Evolutionary conservation across 23 red algal genomes (phyloP).

Genomic region (Gracilaria vermiculophylla): DNA sequence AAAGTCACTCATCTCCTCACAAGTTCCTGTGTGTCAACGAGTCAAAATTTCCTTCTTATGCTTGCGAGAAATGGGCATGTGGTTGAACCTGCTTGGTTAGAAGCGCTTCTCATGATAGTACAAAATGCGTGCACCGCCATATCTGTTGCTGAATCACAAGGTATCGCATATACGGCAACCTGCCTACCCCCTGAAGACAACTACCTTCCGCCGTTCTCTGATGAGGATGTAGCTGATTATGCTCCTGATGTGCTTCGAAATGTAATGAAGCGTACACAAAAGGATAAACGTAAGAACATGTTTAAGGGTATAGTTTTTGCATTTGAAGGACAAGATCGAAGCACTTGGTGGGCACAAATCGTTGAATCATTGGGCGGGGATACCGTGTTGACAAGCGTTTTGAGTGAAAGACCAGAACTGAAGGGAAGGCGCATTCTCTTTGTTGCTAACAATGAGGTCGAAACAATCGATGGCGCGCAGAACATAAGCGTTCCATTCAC

Average conservation of each 20-base stretch:
- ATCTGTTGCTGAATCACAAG: background rate
- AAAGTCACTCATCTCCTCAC: constrained; percentile 57
- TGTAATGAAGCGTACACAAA: constrained; percentile 2
- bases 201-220: constrained; percentile 48
- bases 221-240: constrained; percentile 3
- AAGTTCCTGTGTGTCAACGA: background rate
- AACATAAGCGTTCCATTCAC: background rate
- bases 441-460: background rate
- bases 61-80: constrained; percentile 36
- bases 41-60: constrained; percentile 27
- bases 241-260: background rate
- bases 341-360: constrained; percentile 31
- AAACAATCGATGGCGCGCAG: background rate
- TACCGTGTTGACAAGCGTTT: constrained; percentile 6
- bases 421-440: constrained; percentile 12
- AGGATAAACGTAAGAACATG: constrained; percentile 33
- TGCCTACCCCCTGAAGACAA: constrained; percentile 5
- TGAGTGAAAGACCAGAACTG: background rate
- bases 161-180: background rate
- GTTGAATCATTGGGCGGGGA: constrained; percentile 26
- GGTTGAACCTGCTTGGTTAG: constrained; percentile 49
- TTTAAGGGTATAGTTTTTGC: constrained; percentile 36
- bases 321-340: constrained; percentile 36
- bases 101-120: constrained; percentile 29
- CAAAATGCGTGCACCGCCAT: constrained; percentile 11